These are phyloP conservation scores for Aaosphaeria arxii DNA, from an alignment of 2,329 filamentous ascomycete species.

Conservation along the genomic window DNA sequence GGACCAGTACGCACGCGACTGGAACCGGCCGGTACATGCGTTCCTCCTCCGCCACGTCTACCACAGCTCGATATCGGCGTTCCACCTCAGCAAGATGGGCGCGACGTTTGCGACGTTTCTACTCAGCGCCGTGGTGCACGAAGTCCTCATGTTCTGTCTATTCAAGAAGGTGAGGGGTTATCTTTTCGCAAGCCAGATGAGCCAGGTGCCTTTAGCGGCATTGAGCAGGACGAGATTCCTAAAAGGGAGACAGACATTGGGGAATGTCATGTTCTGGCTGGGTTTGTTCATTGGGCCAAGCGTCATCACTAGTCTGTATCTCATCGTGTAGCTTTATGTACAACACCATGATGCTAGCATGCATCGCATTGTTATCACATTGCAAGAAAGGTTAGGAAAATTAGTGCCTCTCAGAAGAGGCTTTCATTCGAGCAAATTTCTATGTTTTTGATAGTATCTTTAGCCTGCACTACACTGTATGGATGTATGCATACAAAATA, in stretches of 20 bases:
- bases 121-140: slow-evolving; percentile 68
- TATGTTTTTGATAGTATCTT: too few species aligned
- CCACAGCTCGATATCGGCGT: slow-evolving; percentile 70
- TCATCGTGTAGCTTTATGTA: slow-evolving; percentile 39
- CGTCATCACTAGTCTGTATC: slow-evolving; percentile 53
- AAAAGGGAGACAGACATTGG: slow-evolving; percentile 59
- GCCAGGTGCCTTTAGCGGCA: slow-evolving; percentile 67
- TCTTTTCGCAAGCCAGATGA: slow-evolving; percentile 69
- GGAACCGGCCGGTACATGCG: slow-evolving; percentile 78
- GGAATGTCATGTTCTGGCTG: slow-evolving; percentile 75
- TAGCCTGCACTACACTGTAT: too few species aligned
- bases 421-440: too few species aligned
- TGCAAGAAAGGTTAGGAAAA: too few species aligned
- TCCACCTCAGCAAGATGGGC: slow-evolving; percentile 66
- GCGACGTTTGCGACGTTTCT: slow-evolving; percentile 76
- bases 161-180: slow-evolving; percentile 77
- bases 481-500: too few species aligned
- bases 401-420: too few species aligned
- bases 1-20: slow-evolving; percentile 77
- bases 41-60: slow-evolving; percentile 78
- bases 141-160: slow-evolving; percentile 76
- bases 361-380: too few species aligned
- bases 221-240: slow-evolving; percentile 66
- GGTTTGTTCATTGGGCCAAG: slow-evolving; percentile 76
- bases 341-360: too few species aligned